Evolutionary conservation across 306 rosid species (phyloP), one percentile per base, ranked within the genome.

Genomic region (Castanospermum australe): DNA sequence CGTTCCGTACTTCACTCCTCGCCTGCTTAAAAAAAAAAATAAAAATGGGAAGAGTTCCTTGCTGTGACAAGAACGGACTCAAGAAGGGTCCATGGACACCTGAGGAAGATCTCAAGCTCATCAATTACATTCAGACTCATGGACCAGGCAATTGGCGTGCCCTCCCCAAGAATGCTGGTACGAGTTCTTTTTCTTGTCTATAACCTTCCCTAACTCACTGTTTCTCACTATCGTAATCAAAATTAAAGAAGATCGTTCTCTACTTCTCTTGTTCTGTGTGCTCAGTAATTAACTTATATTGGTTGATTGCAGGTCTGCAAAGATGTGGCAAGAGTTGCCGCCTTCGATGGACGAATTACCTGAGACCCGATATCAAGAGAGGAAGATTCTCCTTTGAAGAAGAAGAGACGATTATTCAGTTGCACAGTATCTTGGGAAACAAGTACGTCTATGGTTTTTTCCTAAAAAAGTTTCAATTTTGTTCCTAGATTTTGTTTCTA

Each of bases 261-360:
- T 36, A 33, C 6, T 60, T 24, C 4, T 50, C 57, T 36, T 44
- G 10, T 60, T 24, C 4, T 55, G 17, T 2, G 2, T 32, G 47
- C 20, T 11, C 61, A 9, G 20, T 12, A 13, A 66, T 66, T 21
- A 38, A 39, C 5, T n/a, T n/a, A n/a, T 10, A 5, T n/a, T 25
- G n/a, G 5, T 38, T 66, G 20, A 2, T 13, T 47, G 59, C 18
- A 93, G 98, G 89, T 72, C 89, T 93, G 15, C 69, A 87, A 81
- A 85, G 98, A 78, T 93, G 98, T 74, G 98, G 98, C 42, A 93
- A 93, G 84, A 93, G 98, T 79, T 93, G 98, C 77, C 88, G 98
- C 8, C 97, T 93, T 38, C 90, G 98, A 57, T 93, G 98, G 98
- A 88, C 97, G 0, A 93, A 93, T 79, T 93, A 93, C 83, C 72